phyloP scores from a whole-genome alignment of 306 rosid species.

The Rosa rugosa region DNA sequence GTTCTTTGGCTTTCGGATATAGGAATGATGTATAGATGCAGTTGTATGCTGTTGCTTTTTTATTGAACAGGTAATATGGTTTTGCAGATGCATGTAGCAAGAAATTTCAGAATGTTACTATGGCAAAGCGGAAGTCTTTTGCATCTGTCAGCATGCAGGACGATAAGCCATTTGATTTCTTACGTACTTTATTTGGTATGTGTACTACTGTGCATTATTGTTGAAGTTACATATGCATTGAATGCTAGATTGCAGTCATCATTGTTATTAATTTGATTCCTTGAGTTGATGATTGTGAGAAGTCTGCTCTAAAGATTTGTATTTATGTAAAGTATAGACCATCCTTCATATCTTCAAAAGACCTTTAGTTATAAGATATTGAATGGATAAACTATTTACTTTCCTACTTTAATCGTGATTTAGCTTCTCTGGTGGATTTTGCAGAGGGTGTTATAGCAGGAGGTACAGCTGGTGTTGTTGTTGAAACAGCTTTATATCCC shows the following conservation, averaged over 20 bases:
- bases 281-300: background rate
- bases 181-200: constrained; percentile 80
- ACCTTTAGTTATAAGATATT: background rate
- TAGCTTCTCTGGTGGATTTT: constrained; percentile 39
- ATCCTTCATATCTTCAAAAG: background rate
- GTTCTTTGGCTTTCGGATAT: background rate
- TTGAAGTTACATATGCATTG: background rate
- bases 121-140: constrained; percentile 52
- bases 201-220: background rate
- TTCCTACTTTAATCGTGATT: constrained; percentile 19
- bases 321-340: background rate
- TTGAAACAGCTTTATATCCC: constrained; percentile 93
- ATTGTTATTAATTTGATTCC: background rate
- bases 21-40: background rate
- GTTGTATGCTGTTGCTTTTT: constrained; percentile 22
- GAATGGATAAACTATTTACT: background rate
- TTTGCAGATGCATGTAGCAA: constrained; percentile 60
- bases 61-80: constrained; percentile 37
- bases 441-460: constrained; percentile 95
- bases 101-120: constrained; percentile 36
- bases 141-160: constrained; percentile 70
- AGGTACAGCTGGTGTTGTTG: constrained; percentile 94
- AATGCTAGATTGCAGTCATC: constrained; percentile 10
- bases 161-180: constrained; percentile 77
- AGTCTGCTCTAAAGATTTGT: background rate